phyloP scores from a whole-genome alignment of 2,329 filamentous ascomycete genomes.

The Hypoxylon sp. region DNA sequence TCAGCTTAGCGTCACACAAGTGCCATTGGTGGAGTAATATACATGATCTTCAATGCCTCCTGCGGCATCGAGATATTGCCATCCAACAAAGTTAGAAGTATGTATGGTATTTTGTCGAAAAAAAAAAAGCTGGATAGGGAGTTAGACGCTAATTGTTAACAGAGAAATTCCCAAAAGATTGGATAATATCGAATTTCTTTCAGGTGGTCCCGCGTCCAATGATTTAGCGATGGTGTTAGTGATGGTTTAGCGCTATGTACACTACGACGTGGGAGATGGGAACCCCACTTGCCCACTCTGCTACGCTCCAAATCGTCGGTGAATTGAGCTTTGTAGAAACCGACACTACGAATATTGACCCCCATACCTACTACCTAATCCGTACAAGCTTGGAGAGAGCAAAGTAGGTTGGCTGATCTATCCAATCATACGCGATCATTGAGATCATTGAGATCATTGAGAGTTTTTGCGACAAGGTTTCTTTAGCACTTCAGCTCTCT shows the following conservation, averaged over 20 bases:
- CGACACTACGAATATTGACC: background rate
- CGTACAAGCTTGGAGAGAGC: constrained; percentile 9
- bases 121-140: constrained; percentile 1
- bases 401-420: background rate
- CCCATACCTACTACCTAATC: constrained; percentile 18
- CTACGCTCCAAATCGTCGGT: constrained; percentile 18
- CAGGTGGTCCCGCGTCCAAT: constrained; percentile 38
- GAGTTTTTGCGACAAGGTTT: constrained; percentile 8
- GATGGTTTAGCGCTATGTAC: constrained; percentile 11
- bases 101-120: constrained; percentile 8
- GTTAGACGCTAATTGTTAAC: constrained; percentile 11
- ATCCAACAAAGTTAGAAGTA: constrained; percentile 20
- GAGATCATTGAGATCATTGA: no score
- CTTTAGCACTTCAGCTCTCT: constrained; percentile 11
- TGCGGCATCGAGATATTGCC: constrained; percentile 42
- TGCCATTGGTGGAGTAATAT: constrained; percentile 45
- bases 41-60: constrained; percentile 45
- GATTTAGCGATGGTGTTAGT: constrained; percentile 35
- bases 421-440: constrained; percentile 32
- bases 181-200: constrained; percentile 42
- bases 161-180: constrained; percentile 37
- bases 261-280: constrained; percentile 20
- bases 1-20: constrained; percentile 38
- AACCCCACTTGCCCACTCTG: constrained; percentile 32
- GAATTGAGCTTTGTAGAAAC: constrained; percentile 17